Base-by-base conservation (phyloP, 2,329 filamentous ascomycete species). In the Metarhizium rileyi region DNA sequence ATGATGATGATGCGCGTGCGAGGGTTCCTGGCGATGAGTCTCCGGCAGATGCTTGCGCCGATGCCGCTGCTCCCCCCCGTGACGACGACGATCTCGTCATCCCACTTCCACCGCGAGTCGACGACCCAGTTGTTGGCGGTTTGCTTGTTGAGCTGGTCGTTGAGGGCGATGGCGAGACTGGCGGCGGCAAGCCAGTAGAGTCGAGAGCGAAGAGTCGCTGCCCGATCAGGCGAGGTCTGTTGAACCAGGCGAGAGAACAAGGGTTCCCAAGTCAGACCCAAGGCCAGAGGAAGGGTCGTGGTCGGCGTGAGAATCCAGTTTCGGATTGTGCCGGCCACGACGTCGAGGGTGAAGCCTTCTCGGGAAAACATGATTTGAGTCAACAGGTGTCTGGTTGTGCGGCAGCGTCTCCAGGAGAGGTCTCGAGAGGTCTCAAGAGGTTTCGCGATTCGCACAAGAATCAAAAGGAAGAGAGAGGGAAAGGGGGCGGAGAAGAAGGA, bases 61-160 rank as follows among this genome's bases (percentile, higher is more conserved):
- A 72, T 68, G 16, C 70, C 70, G 42, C 63, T 62, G 53, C 66
- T 69, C 7, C 64, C 68, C 16, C 68, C 64, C 2, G 68, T 71
- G 5, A 71, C 59, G 1, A 70, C 55, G 1, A 70, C 64, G 14
- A 70, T 56, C 49, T 71, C 68, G 18, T 61, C 57, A n/a, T 61
- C 53, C 63, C 66, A 69, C 51, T 67, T 50, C 62, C 63, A 62
- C 16, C 49, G 46, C 5, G 33, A 26, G 22, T 54, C 53, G 4
- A 35, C 40, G 33, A 56, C 52, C 59, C 59, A 60, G 45, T 62
- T 61, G 51, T 62, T 62, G 25, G 57, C 50, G 4, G 53, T 46
- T 36, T 53, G 51, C n/a, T 51, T 53, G 38, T 59, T 58, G 27
- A 61, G 52, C 33, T 55, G 59, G 3, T 55, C 41, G 27, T 57